Percentiles rank a stretch among this genome's conserved stretches.
phyloP scores from a whole-genome alignment of 768 basidiomycete species.

The Hygrophorus pudorinus region DNA sequence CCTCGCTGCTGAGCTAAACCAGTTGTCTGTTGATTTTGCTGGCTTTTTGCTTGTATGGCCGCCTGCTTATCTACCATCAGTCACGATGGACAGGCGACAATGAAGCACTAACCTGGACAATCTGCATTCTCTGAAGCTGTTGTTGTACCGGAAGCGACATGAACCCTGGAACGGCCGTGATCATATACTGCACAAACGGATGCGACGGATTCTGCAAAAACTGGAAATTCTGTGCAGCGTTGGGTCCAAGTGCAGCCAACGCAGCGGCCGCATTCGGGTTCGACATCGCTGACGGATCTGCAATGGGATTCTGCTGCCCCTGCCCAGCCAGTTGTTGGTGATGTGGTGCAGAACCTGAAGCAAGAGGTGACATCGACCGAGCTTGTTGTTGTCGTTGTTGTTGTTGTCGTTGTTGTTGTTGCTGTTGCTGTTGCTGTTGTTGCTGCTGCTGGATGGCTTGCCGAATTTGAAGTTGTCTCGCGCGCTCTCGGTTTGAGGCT shows the following conservation, averaged over 20 bases:
- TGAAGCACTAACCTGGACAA: conserved; percentile 34
- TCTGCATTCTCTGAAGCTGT: conserved; percentile 52
- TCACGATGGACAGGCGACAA: not conserved
- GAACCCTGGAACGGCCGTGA: conserved; percentile 43
- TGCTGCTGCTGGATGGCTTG: conserved; percentile 24
- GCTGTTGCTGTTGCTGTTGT: conserved; percentile 16
- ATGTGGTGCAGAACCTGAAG: conserved; percentile 14
- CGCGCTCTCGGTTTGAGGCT: conserved; percentile 23
- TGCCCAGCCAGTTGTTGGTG: conserved; percentile 8
- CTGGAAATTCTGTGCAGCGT: conserved; percentile 33
- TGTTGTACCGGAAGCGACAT: conserved; percentile 35
- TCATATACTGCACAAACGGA: conserved; percentile 49
- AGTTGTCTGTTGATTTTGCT: conserved; percentile 11
- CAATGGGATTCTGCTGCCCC: conserved; percentile 9
- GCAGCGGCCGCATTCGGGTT: conserved; percentile 1
- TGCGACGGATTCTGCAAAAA: conserved; percentile 48
- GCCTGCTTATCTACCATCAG: not conserved
- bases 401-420: conserved; percentile 17
- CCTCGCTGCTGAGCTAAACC: conserved; percentile 6
- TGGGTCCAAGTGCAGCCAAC: conserved; percentile 15
- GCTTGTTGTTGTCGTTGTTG: conserved; percentile 17
- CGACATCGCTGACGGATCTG: conserved; percentile 8
- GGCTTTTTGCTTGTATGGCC: conserved; percentile 13
- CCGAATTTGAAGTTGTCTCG: conserved; percentile 27
- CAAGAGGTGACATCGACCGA: conserved; percentile 33